Conservation (phyloP, 2,329 filamentous ascomycete genomes). For the Trichoderma koningii region DNA sequence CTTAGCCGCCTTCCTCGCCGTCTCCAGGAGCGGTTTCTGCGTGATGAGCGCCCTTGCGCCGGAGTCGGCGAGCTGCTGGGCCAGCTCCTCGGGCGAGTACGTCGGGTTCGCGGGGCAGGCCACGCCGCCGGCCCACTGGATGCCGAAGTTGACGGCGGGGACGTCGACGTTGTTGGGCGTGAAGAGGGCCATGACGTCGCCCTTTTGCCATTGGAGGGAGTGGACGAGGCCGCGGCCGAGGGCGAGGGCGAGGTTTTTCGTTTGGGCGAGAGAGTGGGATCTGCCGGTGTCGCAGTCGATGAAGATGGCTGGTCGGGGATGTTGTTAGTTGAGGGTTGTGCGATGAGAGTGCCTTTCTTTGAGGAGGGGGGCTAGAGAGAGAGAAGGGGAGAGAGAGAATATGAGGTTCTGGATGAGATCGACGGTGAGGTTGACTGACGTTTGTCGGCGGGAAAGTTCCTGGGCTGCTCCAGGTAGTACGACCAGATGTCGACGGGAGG, state of each 20-base stretch:
- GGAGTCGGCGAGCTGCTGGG: constrained; percentile 80
- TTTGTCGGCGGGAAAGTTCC: constrained; percentile 73
- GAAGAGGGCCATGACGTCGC: constrained; percentile 80
- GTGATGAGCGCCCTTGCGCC: constrained; percentile 75
- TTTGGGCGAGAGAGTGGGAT: constrained; percentile 69
- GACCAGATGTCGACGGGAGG: constrained; percentile 78
- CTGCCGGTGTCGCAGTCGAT: constrained; percentile 70
- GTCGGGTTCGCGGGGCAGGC: constrained; percentile 85
- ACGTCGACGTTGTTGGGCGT: constrained; percentile 87
- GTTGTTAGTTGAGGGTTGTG: not conserved
- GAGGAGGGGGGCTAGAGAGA: too few species aligned
- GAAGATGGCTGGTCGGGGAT: constrained; percentile 64
- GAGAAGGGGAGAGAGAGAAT: too few species aligned
- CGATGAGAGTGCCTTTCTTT: too few species aligned
- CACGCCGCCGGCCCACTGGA: constrained; percentile 79
- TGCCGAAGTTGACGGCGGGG: constrained; percentile 73
- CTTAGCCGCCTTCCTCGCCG: constrained; percentile 67
- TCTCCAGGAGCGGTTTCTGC: constrained; percentile 65
- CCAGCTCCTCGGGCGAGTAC: constrained; percentile 81
- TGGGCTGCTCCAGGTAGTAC: constrained; percentile 70
- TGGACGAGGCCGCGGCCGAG: constrained; percentile 80
- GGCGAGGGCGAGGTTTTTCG: constrained; percentile 65
- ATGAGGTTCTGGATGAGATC: not conserved
- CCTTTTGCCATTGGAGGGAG: constrained; percentile 75
- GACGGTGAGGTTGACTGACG: constrained; percentile 48